Evolutionary conservation across 345 rosid genomes (phyloP).

Genomic region (Salix purpurea): DNA sequence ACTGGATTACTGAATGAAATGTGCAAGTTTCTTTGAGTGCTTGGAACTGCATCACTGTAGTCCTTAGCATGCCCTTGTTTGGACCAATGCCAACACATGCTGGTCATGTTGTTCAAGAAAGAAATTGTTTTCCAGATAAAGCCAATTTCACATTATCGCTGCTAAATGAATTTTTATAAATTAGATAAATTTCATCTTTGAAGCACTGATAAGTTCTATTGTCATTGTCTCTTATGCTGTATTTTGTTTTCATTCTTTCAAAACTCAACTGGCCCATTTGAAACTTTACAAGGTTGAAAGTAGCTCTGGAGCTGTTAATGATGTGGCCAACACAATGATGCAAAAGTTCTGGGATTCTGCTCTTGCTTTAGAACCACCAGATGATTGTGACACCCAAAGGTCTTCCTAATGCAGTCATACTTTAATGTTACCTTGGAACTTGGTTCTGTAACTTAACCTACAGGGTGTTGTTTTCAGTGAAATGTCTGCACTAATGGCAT

Average conservation of each 20-base stretch:
- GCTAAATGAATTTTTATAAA: not conserved
- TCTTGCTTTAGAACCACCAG: slow-evolving; percentile 83
- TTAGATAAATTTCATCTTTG: not conserved
- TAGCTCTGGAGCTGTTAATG: slow-evolving; percentile 84
- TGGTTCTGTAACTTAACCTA: slow-evolving; percentile 20
- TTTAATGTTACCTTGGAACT: not conserved
- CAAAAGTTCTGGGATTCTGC: slow-evolving; percentile 99
- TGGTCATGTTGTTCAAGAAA: not conserved
- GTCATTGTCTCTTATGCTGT: not conserved
- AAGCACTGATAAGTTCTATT: not conserved
- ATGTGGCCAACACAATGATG: slow-evolving; percentile 91
- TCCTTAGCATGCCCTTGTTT: not conserved
- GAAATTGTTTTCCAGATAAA: not conserved
- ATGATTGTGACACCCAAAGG: slow-evolving; percentile 92
- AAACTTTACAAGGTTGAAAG: slow-evolving; percentile 59
- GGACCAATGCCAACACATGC: not conserved
- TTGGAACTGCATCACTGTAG: not conserved
- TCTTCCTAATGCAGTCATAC: slow-evolving; percentile 20
- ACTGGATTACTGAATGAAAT: not conserved
- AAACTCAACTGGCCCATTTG: slow-evolving; percentile 1
- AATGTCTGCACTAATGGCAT: slow-evolving; percentile 66
- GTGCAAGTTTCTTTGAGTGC: not conserved
- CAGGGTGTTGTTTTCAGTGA: slow-evolving; percentile 50
- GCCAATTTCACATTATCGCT: not conserved
- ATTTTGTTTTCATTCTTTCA: not conserved